Evolutionary conservation across 2,329 filamentous ascomycete genomes (phyloP).

Genomic region (Parascedosporium putredinis): DNA sequence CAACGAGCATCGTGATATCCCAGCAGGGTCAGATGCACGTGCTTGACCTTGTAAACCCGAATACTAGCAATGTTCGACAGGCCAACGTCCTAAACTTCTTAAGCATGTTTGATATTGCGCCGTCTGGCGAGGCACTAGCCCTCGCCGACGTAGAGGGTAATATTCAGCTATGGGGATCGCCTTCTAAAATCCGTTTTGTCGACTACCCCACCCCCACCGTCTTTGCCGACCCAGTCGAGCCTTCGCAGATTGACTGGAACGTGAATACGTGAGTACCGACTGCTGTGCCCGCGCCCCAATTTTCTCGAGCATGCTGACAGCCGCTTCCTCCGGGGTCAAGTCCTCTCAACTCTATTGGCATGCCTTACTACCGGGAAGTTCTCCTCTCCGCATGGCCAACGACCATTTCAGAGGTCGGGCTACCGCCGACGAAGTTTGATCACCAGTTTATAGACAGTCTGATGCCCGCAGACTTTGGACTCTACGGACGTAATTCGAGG

Average conservation of each 20-base stretch:
- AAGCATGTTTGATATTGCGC: conserved; percentile 73
- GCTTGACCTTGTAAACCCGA: conserved; percentile 89
- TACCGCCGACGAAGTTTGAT: conserved; percentile 68
- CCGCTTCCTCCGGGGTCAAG: conserved; percentile 26
- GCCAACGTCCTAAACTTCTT: conserved; percentile 67
- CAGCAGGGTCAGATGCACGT: conserved; percentile 91
- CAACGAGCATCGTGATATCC: conserved; percentile 87
- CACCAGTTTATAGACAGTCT: conserved; percentile 57
- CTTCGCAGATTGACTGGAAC: conserved; percentile 56
- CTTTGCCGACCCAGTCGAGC: conserved; percentile 56
- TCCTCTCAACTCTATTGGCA: conserved; percentile 74
- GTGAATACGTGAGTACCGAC: conserved; percentile 49
- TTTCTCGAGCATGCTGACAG: background rate
- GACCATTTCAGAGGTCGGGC: conserved; percentile 74
- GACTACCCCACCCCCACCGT: conserved; percentile 71
- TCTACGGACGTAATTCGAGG: conserved; percentile 67
- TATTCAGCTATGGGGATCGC: conserved; percentile 82
- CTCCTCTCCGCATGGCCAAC: conserved; percentile 88
- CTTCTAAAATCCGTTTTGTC: conserved; percentile 74
- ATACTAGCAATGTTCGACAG: conserved; percentile 75
- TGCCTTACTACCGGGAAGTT: conserved; percentile 86
- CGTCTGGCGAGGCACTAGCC: conserved; percentile 76
- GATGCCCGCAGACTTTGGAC: conserved; percentile 62
- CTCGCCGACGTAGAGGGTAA: conserved; percentile 69
- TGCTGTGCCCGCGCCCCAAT: conserved; percentile 7